Evolutionary conservation across 1,284 basidiomycete species (phyloP), one percentile per base, ranked within the genome.

Genomic region (Cutaneotrichosporon sp.): DNA sequence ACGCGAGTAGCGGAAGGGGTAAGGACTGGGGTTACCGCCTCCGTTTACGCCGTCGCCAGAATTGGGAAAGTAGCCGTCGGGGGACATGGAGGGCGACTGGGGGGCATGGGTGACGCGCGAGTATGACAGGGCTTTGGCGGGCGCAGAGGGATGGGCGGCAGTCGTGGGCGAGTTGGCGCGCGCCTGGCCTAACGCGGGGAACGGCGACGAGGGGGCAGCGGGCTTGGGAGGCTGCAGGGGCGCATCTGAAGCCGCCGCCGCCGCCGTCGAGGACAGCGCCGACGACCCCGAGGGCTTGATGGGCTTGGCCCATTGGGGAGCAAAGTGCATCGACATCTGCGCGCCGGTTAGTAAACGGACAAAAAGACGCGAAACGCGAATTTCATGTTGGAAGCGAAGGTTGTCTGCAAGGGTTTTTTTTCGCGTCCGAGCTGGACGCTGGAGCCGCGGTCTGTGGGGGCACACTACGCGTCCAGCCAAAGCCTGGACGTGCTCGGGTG

Each of bases 1-100:
- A 70, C 85, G 87, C 14, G 85, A 84, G 76, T 91, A 93, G 68
- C 85, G 81, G 78, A 92, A 91, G 20, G 89, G 88, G 68, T 85
- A 60, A 23, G 62, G 53, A 50, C 63, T 62, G 18, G 58, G 52
- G 14, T 54, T 38, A 17, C 38, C 49, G 13, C 44, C 52, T 13
- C 46, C 49, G 22, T 54, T 54, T 36, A 40, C 26, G 13, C 50
- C 50, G 35, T 59, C 53, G 81, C 83, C 56, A 74, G 77, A 50
- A 78, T 77, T 61, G 40, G 79, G 41, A 84, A 81, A 40, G 84
- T 83, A 58, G 84, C 60, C 58, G 38, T 73, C 71, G 34, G 46
- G 49, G 12, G 63, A 58, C 44, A 64, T 61, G n/a, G 56, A 60
- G 9, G 71, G 81, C 35, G 88, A 84, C 44, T 60, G 55, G 17